These are phyloP conservation scores for Candida hispaniensis DNA, from an alignment of 805 yeast species.

Conservation along the genomic window DNA sequence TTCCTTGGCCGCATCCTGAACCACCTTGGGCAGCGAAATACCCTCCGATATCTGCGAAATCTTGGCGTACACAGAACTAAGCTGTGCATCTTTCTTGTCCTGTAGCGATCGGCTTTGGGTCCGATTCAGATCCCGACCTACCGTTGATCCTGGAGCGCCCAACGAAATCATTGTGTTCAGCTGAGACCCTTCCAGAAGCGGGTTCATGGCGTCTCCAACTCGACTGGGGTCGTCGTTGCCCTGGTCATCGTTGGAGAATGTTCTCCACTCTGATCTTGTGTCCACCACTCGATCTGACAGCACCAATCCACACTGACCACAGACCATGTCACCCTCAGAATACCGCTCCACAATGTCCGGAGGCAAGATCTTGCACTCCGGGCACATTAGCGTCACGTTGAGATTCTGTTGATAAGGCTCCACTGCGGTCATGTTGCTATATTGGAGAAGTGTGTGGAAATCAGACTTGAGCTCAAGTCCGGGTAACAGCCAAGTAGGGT, in stretches of 20 bases:
- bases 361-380: slow-evolving; percentile 91
- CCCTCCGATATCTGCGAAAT: slow-evolving; percentile 97
- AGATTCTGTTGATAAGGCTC: slow-evolving; percentile 38
- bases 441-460: no score
- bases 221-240: slow-evolving; percentile 98
- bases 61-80: slow-evolving; percentile 80
- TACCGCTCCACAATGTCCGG: slow-evolving; percentile 92
- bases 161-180: slow-evolving; percentile 85
- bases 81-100: slow-evolving; percentile 78
- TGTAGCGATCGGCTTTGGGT: slow-evolving; percentile 80
- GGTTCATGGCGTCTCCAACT: slow-evolving; percentile 97
- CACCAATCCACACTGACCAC: slow-evolving; percentile 93
- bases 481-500: no score
- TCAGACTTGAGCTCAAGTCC: no score
- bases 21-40: slow-evolving; percentile 85
- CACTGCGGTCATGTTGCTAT: no score
- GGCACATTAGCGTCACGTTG: slow-evolving; percentile 83
- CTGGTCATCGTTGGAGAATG: slow-evolving; percentile 94
- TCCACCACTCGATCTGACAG: slow-evolving; percentile 87
- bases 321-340: slow-evolving; percentile 96
- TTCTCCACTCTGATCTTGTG: slow-evolving; percentile 97
- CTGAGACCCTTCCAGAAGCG: slow-evolving; percentile 81
- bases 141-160: slow-evolving; percentile 72
- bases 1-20: slow-evolving; percentile 95
- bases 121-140: slow-evolving; percentile 81